Conservation (phyloP, 2,329 filamentous ascomycete species). For the Lithohypha guttulata region DNA sequence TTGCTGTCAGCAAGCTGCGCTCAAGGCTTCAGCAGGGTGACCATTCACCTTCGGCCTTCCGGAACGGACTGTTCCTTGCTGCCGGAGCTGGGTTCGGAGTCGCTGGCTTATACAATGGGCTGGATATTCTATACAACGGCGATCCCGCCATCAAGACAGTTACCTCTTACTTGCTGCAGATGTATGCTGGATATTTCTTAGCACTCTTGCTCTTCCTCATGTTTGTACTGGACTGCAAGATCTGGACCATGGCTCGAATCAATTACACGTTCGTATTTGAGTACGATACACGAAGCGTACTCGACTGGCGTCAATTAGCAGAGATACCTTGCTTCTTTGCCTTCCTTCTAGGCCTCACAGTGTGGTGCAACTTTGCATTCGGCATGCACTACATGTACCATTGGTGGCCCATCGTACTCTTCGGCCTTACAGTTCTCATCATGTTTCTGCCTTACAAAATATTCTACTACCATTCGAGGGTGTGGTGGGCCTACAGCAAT, state of each 20-base stretch:
- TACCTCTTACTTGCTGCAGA: constrained; percentile 61
- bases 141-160: constrained; percentile 41
- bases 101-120: constrained; percentile 54
- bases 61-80: constrained; percentile 57
- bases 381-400: constrained; percentile 60
- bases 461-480: constrained; percentile 64
- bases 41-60: constrained; percentile 48
- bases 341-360: constrained; percentile 60
- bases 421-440: constrained; percentile 55
- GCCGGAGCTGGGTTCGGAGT: constrained; percentile 55
- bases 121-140: constrained; percentile 37
- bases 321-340: constrained; percentile 81
- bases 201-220: constrained; percentile 67
- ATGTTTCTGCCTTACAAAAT: constrained; percentile 66
- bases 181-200: constrained; percentile 88
- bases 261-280: constrained; percentile 98
- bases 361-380: constrained; percentile 80
- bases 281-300: constrained; percentile 71
- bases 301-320: constrained; percentile 81
- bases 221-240: constrained; percentile 74
- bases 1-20: constrained; percentile 78
- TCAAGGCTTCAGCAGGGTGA: constrained; percentile 53
- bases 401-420: constrained; percentile 76
- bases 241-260: constrained; percentile 77
- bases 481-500: constrained; percentile 84